Evolutionary conservation across 208 protist species (phyloP).

Genomic region (Naegleria gruberi): DNA sequence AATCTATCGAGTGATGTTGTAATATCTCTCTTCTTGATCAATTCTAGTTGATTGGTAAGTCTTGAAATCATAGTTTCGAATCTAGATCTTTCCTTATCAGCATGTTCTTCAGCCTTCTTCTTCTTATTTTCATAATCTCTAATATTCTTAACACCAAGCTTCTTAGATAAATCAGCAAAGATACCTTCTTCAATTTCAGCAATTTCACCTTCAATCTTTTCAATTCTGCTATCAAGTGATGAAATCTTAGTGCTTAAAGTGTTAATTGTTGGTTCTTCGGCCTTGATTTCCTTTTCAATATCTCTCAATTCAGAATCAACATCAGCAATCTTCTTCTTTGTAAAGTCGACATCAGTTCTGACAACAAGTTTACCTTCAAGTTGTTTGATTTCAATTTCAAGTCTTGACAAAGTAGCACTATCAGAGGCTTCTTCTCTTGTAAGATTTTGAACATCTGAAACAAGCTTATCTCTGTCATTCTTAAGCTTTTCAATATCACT

Average conservation of each 20-base stretch:
- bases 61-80: conserved; percentile 31
- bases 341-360: conserved; percentile 12
- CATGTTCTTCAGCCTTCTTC: conserved; percentile 41
- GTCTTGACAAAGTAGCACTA: neutral
- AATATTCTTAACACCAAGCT: conserved; percentile 1
- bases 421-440: conserved; percentile 2
- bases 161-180: neutral
- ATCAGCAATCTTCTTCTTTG: conserved; percentile 37
- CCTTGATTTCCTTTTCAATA: conserved; percentile 34
- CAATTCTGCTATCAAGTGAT: neutral
- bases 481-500: conserved; percentile 72
- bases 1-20: conserved; percentile 29
- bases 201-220: neutral
- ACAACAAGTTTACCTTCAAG: neutral
- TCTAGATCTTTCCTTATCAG: conserved; percentile 41
- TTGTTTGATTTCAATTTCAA: neutral
- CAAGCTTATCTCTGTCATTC: conserved; percentile 53
- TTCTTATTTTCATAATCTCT: conserved; percentile 12
- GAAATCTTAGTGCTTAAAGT: neutral
- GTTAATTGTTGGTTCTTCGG: conserved; percentile 24
- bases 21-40: conserved; percentile 33
- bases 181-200: neutral
- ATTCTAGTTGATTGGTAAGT: conserved; percentile 39
- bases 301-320: conserved; percentile 62
- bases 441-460: conserved; percentile 46